These are phyloP conservation scores for Oleoguttula mirabilis DNA, from an alignment of 495 filamentous ascomycete genomes.

Conservation along the genomic window DNA sequence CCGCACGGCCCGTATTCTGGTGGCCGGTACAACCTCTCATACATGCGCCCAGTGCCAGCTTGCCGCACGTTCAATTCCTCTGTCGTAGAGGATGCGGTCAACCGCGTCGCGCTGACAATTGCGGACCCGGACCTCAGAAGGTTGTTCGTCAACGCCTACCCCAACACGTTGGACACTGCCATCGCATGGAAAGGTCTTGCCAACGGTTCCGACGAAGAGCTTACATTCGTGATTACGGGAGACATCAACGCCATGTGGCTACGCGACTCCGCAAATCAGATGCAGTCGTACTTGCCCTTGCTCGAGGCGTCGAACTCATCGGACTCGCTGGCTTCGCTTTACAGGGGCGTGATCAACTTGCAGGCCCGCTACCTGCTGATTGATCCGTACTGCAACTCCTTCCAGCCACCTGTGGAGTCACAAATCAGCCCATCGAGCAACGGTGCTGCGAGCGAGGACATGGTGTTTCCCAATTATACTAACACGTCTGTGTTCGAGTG, in stretches of 20 bases:
- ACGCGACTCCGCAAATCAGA: constrained; percentile 54
- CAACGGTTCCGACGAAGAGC: constrained; percentile 45
- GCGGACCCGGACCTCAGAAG: constrained; percentile 53
- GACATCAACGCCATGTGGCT: constrained; percentile 64
- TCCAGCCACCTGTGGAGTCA: constrained; percentile 48
- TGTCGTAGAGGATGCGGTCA: constrained; percentile 42
- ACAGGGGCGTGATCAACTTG: constrained; percentile 53
- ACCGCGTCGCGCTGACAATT: constrained; percentile 37
- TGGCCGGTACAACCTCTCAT: constrained; percentile 39
- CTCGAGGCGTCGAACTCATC: constrained; percentile 39
- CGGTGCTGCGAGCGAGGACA: constrained; percentile 37
- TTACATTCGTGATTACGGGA: constrained; percentile 53
- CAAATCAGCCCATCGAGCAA: constrained; percentile 38
- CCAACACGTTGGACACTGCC: constrained; percentile 58
- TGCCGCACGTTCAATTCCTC: constrained; percentile 53
- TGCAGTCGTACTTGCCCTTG: constrained; percentile 50
- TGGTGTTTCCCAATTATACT: constrained; percentile 35
- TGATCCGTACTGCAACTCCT: constrained; percentile 52
- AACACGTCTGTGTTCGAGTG: constrained; percentile 46
- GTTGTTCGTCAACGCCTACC: constrained; percentile 53
- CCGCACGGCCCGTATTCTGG: constrained; percentile 29
- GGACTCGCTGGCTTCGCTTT: constrained; percentile 46
- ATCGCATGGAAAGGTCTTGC: constrained; percentile 52
- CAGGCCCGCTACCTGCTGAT: constrained; percentile 50
- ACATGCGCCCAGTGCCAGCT: constrained; percentile 40